Base-by-base conservation (phyloP, 768 basidiomycete genomes). In the Scleroderma bovista region DNA sequence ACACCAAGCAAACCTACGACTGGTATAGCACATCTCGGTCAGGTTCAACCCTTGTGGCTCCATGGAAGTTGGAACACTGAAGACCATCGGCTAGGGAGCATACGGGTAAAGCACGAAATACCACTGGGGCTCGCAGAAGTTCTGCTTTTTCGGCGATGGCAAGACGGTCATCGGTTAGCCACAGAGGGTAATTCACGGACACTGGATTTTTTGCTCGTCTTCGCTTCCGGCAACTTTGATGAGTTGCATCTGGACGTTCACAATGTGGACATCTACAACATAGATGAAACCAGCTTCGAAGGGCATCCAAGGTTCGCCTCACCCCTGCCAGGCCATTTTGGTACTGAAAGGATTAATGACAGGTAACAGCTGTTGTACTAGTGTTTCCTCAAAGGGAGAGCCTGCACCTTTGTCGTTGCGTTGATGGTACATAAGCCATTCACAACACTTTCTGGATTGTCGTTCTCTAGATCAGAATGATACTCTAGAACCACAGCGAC, bases 1-100 rank as follows among this genome's bases (percentile, higher is more conserved):
- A 2, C 19, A 84, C 86, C 83, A 87, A 17, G 75, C 82, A 70
- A 74, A 88, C 17, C 86, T 84, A 7, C 84, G 74, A 19, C 76
- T 78, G 0, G 85, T 87, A 52, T 79, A 88, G 56, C 72, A 88
- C 57, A 84, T 80, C 48, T 72, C 76, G 9, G 51, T 59, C 78
- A 79, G 79, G 17, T 66, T 63, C 22, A 89, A 60, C 0, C 69
- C 74, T 44, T 82, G 79, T 1, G 51, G 16, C 2, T 71, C 67
- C 9, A 71, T 59, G 0, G 51, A 62, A 0, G 86, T 88, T 0
- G 88, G 88, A 0, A 69, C 70, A 2, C 65, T 61, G 54, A 64
- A 74, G 6, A 5, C 55, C 57, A 3, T 52, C 44, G 20, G 59
- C 66, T 2, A 70, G 13, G 63, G 48, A 2, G 57, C 57, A 23